Conservation (phyloP, 257 asterid genomes). For the Thymus mandschuricus region DNA sequence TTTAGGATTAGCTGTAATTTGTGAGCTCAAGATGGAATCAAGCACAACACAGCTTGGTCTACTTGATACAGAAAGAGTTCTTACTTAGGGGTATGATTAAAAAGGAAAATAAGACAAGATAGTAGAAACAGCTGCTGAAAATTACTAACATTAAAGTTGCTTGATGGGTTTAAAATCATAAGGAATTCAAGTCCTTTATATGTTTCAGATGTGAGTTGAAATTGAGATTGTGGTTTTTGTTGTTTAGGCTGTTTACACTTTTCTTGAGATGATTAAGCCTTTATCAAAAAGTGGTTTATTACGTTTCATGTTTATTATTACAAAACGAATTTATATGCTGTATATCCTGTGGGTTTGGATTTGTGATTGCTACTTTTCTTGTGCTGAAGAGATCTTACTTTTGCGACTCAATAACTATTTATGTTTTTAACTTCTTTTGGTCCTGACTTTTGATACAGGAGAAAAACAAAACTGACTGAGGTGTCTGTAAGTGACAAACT, state of each 20-base stretch:
- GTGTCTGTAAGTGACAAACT: conserved; percentile 92
- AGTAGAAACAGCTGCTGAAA: neutral
- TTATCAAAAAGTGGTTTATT: neutral
- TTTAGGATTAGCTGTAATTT: neutral
- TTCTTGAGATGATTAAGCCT: neutral
- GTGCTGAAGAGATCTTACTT: neutral
- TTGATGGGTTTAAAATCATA: neutral
- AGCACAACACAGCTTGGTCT: neutral
- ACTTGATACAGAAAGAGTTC: neutral
- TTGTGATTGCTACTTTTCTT: neutral
- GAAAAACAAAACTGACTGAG: conserved; percentile 64
- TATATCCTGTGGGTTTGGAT: neutral
- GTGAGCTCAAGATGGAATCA: conserved; percentile 3
- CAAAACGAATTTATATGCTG: neutral
- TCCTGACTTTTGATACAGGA: conserved; percentile 43
- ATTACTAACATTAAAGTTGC: neutral
- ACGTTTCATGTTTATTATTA: neutral
- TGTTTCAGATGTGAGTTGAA: neutral
- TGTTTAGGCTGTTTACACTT: neutral
- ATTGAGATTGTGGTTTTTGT: neutral
- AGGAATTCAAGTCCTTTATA: neutral
- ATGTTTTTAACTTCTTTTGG: conserved; percentile 17
- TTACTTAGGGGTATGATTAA: neutral
- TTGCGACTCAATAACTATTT: neutral
- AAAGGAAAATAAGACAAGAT: neutral